Base-by-base conservation (phyloP, 768 basidiomycete species). In the Panellus pusillus region DNA sequence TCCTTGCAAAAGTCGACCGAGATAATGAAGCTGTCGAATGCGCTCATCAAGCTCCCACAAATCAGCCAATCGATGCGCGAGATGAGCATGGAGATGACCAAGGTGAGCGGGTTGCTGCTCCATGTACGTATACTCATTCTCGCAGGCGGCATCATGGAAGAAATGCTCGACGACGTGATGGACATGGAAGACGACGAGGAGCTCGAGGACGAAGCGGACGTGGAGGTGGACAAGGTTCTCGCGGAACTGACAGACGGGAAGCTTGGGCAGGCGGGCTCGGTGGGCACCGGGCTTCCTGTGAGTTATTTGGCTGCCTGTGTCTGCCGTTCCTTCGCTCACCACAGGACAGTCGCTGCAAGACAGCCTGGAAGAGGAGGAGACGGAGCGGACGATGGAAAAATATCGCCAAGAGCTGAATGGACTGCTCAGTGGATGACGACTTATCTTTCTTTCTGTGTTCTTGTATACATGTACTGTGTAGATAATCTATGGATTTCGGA, bases 51-150 rank as follows among this genome's bases (percentile, higher is more conserved):
- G 64, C 78, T 99, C 14, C 97, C 97, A 15, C 93, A 98, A 68
- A 83, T 98, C 44, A 89, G 87, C 70, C 87, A 84, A 58, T 82
- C 83, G 1, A 99, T 99, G 97, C 83, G 93, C 32, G 90, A 97
- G 65, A 95, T 99, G 93, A 93, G 89, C 63, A 93, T 95, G 88
- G 97, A 99, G 72, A 98, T 98, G 97, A 98, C 91, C 57, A 98
- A 98, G 83, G 96, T 89, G 61, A 37, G 76, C 49, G 7, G 14
- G 15, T 27, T 13, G 24, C 36, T 24, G 36, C 11, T 51, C 32
- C 8, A 27, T 18, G 18, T 4, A 43, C 41, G 4, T 38, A 12
- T 38, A 28, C 15, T 54, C 41, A 17, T 35, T 3, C 45, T 49
- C 4, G 39, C 61, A 98, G 95, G 93, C 94, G 31, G 97, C 2